These are phyloP conservation scores for Musa acuminata DNA, from an alignment of 176 grass and related monocot species.

Conservation along the genomic window DNA sequence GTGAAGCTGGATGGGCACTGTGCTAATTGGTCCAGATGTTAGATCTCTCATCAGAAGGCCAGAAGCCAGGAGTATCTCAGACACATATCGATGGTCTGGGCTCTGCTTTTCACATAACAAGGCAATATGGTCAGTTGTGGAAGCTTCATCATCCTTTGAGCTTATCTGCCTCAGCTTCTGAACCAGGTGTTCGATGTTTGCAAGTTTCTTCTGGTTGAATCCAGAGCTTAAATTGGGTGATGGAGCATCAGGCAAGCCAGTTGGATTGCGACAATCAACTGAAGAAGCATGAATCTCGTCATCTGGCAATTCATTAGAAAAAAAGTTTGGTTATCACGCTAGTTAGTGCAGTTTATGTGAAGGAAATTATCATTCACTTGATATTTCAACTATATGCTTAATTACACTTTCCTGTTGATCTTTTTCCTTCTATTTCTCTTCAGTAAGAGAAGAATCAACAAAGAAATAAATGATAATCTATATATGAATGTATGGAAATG, in stretches of 20 bases:
- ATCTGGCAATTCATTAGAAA: conserved; percentile 38
- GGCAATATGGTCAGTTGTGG: conserved; percentile 60
- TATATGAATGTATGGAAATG: no score
- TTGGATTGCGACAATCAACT: conserved; percentile 22
- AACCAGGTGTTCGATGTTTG: conserved; percentile 65
- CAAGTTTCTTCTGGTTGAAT: conserved; percentile 50
- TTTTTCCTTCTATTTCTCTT: no score
- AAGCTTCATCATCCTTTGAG: conserved; percentile 24
- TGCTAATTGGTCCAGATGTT: conserved; percentile 19
- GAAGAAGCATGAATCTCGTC: conserved; percentile 24
- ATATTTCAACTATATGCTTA: no score
- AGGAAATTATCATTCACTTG: no score
- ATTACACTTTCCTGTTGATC: no score
- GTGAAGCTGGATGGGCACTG: conserved; percentile 48
- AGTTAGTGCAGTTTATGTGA: not conserved
- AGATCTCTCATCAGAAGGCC: conserved; percentile 90
- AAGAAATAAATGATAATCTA: no score
- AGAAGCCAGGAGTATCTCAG: conserved; percentile 80
- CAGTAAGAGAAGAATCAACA: no score
- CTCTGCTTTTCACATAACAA: conserved; percentile 64
- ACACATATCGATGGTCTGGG: conserved; percentile 62
- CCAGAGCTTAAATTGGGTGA: conserved; percentile 18
- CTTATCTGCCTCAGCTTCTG: conserved; percentile 62
- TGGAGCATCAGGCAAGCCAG: conserved; percentile 4
- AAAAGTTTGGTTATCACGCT: not conserved